A percentile compares a stretch with the other conserved stretches of the same genome.
phyloP scores from a whole-genome alignment of 2,329 filamentous ascomycete species.

The Stachybotrys chartarum region DNA sequence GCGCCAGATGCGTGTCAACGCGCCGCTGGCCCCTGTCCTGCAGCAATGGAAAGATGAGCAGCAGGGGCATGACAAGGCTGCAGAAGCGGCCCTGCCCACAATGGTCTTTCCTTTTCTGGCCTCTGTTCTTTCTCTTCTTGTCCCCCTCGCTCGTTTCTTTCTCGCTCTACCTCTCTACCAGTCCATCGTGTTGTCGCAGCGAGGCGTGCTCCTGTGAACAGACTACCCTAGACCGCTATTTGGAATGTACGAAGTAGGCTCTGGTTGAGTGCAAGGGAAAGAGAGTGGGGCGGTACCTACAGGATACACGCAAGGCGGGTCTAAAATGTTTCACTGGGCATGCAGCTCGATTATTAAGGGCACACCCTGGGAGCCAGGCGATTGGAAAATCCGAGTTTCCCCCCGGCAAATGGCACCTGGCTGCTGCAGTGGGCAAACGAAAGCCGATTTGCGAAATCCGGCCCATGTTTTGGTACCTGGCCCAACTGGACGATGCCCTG shows the following conservation, averaged over 20 bases:
- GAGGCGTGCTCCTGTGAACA: no score
- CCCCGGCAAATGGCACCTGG: background rate
- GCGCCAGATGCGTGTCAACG: background rate
- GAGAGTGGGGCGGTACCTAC: background rate
- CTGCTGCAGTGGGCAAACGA: background rate
- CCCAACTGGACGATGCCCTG: background rate
- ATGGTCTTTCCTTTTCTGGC: background rate
- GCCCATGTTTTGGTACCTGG: no score
- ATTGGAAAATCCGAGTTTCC: background rate
- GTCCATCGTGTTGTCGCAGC: no score
- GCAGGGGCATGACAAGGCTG: conserved; percentile 16
- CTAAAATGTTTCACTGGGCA: background rate
- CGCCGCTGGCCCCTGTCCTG: background rate
- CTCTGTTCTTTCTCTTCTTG: no score
- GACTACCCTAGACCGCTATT: no score
- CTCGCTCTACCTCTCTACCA: no score
- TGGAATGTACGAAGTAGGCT: no score
- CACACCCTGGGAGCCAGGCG: background rate
- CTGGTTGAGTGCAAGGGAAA: background rate
- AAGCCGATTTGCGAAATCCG: background rate
- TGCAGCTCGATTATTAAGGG: background rate
- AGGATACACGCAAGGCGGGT: background rate
- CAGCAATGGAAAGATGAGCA: background rate
- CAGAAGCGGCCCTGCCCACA: conserved; percentile 10
- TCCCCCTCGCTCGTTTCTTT: no score